phyloP scores from a whole-genome alignment of 2,329 filamentous ascomycete species.

The Pseudocercospora fijiensis region DNA sequence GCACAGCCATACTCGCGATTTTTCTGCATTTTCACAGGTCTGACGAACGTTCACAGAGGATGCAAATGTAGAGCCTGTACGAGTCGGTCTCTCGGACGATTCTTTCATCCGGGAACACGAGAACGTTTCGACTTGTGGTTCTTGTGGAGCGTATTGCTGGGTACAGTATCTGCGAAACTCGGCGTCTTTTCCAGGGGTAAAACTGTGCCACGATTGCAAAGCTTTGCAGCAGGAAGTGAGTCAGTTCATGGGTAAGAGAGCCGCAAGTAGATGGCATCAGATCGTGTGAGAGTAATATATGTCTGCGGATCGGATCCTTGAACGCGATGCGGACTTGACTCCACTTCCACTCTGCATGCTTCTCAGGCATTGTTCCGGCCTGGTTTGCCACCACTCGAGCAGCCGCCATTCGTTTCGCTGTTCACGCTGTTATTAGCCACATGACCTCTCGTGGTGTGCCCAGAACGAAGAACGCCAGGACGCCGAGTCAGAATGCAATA shows the following conservation, averaged over 20 bases:
- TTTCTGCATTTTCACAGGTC: background rate
- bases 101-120: background rate
- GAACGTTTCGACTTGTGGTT: background rate
- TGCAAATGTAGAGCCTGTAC: background rate
- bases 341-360: constrained; percentile 21
- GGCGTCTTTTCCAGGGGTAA: background rate
- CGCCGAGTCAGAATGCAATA: constrained; percentile 19
- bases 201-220: background rate
- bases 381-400: constrained; percentile 20
- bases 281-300: background rate
- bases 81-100: background rate
- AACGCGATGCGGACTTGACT: constrained; percentile 18
- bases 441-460: constrained; percentile 20
- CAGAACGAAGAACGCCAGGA: constrained; percentile 17
- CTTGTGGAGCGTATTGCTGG: background rate
- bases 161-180: background rate
- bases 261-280: background rate
- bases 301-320: constrained; percentile 18
- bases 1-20: background rate
- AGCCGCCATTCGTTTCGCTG: constrained; percentile 18
- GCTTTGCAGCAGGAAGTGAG: background rate
- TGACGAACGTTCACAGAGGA: background rate
- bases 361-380: constrained; percentile 18
- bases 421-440: constrained; percentile 15
- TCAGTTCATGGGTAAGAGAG: background rate